Conservation (phyloP, 345 rosid genomes). For the Hypericum androsaemum region DNA sequence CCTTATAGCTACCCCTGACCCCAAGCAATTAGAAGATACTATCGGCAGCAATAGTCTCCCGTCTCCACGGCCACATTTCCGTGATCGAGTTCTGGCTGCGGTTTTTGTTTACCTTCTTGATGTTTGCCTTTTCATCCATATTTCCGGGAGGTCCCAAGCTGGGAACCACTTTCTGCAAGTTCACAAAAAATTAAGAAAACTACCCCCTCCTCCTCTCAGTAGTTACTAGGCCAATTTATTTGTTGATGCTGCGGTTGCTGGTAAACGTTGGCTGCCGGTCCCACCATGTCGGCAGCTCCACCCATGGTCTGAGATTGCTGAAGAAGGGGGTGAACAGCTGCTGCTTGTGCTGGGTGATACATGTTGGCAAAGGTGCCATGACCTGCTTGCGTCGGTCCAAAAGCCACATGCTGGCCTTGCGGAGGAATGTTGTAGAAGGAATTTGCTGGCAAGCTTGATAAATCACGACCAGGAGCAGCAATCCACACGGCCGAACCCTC, state of each 20-base stretch:
- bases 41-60: too few species aligned
- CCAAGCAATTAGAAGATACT: too few species aligned
- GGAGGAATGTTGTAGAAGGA: conserved; percentile 77
- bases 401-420: conserved; percentile 77
- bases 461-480: conserved; percentile 66
- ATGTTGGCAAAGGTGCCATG: conserved; percentile 55
- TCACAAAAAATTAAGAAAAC: conserved; percentile 18
- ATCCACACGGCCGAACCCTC: conserved; percentile 86
- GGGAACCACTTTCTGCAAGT: conserved; percentile 25
- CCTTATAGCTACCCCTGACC: conserved; percentile 21
- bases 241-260: conserved; percentile 94
- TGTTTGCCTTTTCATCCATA: conserved; percentile 7
- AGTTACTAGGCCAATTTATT: conserved; percentile 81
- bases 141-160: conserved; percentile 27
- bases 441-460: conserved; percentile 54
- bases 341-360: conserved; percentile 66
- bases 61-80: too few species aligned
- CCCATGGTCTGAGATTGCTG: conserved; percentile 70
- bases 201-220: conserved; percentile 34
- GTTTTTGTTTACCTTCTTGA: too few species aligned
- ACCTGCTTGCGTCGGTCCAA: conserved; percentile 61
- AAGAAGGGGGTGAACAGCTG: conserved; percentile 57
- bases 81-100: too few species aligned
- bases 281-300: conserved; percentile 64
- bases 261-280: conserved; percentile 59